Percentiles rank a stretch among this genome's conserved stretches.
These are phyloP conservation scores for Xerocomus potaroensis DNA, from an alignment of 768 basidiomycete genomes.

Conservation along the genomic window DNA sequence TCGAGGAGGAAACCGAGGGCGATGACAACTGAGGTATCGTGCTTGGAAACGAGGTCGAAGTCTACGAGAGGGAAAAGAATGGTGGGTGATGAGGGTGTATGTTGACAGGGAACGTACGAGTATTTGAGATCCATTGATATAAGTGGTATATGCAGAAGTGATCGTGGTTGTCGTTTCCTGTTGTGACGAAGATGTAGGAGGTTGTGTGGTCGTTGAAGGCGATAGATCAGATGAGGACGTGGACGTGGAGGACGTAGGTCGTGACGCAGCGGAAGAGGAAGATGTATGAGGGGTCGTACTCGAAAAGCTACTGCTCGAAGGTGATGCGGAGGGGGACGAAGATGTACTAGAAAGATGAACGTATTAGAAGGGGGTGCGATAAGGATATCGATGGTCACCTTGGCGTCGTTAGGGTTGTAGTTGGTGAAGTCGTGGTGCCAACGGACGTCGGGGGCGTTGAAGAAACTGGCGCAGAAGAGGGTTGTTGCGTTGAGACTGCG, in stretches of 20 bases:
- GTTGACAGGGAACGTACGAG: slow-evolving; percentile 13
- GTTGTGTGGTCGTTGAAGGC: not conserved
- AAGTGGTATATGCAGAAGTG: slow-evolving; percentile 18
- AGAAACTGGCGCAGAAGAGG: not conserved
- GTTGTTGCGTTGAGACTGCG: not conserved
- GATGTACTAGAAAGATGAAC: slow-evolving; percentile 1
- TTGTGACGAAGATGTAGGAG: slow-evolving; percentile 5
- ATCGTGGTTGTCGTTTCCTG: slow-evolving; percentile 13
- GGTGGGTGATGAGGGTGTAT: not conserved
- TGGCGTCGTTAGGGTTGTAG: slow-evolving; percentile 4
- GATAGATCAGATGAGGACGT: not conserved
- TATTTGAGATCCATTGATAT: slow-evolving; percentile 10
- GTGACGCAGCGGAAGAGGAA: not conserved
- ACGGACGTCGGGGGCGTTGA: not conserved
- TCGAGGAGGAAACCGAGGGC: not conserved
- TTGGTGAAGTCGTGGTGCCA: not conserved
- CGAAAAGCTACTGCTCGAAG: not conserved
- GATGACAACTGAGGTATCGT: slow-evolving; percentile 11
- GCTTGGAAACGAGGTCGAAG: slow-evolving; percentile 11
- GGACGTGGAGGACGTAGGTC: not conserved
- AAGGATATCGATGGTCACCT: slow-evolving; percentile 8
- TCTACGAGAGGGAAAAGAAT: slow-evolving; percentile 5
- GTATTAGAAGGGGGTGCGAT: not conserved
- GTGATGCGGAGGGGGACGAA: not conserved
- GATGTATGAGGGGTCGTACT: not conserved